phyloP scores from a whole-genome alignment of 2,329 filamentous ascomycete species.

The Akanthomyces uredinophilus region DNA sequence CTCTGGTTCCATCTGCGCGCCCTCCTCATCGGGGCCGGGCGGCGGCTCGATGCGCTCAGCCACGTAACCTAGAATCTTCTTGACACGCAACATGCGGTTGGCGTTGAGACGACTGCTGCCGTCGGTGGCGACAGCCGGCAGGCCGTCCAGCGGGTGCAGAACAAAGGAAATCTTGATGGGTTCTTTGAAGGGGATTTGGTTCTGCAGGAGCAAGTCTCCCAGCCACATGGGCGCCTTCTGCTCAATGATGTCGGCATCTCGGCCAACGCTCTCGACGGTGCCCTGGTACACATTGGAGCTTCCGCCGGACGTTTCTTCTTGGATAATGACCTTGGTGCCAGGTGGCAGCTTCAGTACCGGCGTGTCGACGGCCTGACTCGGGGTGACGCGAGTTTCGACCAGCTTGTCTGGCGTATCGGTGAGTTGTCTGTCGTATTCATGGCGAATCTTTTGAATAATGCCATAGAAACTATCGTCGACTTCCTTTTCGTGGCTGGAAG shows the following conservation, averaged over 20 bases:
- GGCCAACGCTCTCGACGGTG: constrained; percentile 70
- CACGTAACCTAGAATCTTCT: constrained; percentile 89
- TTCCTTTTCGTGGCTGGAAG: constrained; percentile 63
- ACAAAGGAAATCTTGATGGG: constrained; percentile 94
- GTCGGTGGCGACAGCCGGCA: constrained; percentile 72
- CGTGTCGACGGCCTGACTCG: constrained; percentile 67
- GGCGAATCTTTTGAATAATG: constrained; percentile 65
- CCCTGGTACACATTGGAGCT: constrained; percentile 87
- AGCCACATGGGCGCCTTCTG: constrained; percentile 87
- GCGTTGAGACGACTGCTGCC: constrained; percentile 90
- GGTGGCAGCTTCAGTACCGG: constrained; percentile 69
- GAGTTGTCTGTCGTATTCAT: constrained; percentile 66
- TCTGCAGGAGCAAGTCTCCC: constrained; percentile 79
- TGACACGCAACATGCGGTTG: constrained; percentile 91
- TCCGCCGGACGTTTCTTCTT: constrained; percentile 62
- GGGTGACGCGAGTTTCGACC: constrained; percentile 60
- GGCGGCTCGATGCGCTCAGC: constrained; percentile 81
- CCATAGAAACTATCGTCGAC: constrained; percentile 72
- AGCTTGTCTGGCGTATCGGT: constrained; percentile 47
- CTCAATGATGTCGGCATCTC: constrained; percentile 78
- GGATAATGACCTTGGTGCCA: constrained; percentile 62
- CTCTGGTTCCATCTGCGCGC: constrained; percentile 62
- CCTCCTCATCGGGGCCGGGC: constrained; percentile 50
- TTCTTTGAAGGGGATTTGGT: constrained; percentile 80
- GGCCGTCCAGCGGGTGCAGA: constrained; percentile 68